phyloP scores from a whole-genome alignment of 768 basidiomycete species.

The Boletales sp. region DNA sequence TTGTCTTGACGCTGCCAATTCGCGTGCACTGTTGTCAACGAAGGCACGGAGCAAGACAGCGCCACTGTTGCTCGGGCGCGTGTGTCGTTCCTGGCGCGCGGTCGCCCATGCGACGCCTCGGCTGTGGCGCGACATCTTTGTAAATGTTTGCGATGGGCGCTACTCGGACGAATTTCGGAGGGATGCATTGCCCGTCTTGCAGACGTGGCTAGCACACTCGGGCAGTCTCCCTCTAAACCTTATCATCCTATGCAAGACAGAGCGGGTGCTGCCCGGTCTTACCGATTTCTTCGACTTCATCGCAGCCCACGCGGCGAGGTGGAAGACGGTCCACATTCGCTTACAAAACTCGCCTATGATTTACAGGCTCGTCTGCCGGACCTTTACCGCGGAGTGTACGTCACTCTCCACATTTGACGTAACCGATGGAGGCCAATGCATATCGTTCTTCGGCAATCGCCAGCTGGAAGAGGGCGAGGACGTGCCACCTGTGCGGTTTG shows the following conservation, averaged over 20 bases:
- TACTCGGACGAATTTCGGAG: conserved; percentile 16
- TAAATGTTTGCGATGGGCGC: conserved; percentile 19
- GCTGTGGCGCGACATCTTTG: conserved; percentile 22
- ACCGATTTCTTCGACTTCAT: conserved; percentile 16
- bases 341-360: conserved; percentile 19
- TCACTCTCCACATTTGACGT: conserved; percentile 17
- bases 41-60: conserved; percentile 7
- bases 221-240: conserved; percentile 20
- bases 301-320: conserved; percentile 10
- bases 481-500: conserved; percentile 7
- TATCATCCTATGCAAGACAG: conserved; percentile 16
- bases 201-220: conserved; percentile 20
- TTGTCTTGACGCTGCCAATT: conserved; percentile 9
- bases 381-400: conserved; percentile 10
- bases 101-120: conserved; percentile 23
- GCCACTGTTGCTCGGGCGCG: conserved; percentile 27
- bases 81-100: conserved; percentile 28
- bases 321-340: conserved; percentile 20
- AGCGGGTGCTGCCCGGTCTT: conserved; percentile 20
- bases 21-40: not conserved
- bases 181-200: conserved; percentile 18
- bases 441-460: conserved; percentile 1
- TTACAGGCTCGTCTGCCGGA: conserved; percentile 3
- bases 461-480: conserved; percentile 2
- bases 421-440: conserved; percentile 16